phyloP scores from a whole-genome alignment of 768 basidiomycete genomes.

The Hypholoma fasciculare region DNA sequence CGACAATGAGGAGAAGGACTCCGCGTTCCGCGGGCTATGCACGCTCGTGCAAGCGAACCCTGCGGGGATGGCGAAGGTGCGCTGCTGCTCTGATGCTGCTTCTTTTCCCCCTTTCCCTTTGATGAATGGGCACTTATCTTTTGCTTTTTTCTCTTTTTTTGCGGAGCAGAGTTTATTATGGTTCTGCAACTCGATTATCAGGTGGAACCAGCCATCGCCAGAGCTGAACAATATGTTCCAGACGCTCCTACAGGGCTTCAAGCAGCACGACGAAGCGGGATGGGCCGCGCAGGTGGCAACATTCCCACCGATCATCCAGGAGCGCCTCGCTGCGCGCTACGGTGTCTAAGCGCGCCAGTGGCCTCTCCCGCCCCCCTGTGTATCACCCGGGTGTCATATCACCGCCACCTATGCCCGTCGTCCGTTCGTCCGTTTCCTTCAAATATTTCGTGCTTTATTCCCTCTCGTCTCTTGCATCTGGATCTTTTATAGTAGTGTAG shows the following conservation, averaged over 20 bases:
- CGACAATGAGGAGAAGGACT: slow-evolving; percentile 99
- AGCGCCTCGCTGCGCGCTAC: slow-evolving; percentile 85
- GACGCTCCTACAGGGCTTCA: slow-evolving; percentile 86
- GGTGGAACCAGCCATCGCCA: slow-evolving; percentile 91
- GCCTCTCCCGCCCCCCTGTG: not conserved
- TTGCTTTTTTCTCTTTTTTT: not conserved
- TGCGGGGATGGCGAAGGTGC: slow-evolving; percentile 86
- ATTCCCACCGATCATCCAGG: slow-evolving; percentile 88
- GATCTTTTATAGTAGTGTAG: slow-evolving; percentile 36
- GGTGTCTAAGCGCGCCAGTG: slow-evolving; percentile 54
- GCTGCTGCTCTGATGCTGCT: slow-evolving; percentile 20
- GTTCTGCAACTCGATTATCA: slow-evolving; percentile 98
- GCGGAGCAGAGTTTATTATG: slow-evolving; percentile 77
- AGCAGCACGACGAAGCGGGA: slow-evolving; percentile 78
- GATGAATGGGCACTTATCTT: not conserved
- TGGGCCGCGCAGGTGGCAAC: slow-evolving; percentile 83
- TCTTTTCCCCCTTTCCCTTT: not conserved
- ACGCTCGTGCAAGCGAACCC: slow-evolving; percentile 95
- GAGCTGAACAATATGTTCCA: slow-evolving; percentile 96
- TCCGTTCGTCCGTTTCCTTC: slow-evolving; percentile 2
- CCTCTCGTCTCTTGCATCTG: slow-evolving; percentile 48
- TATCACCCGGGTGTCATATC: not conserved
- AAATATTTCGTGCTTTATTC: slow-evolving; percentile 21
- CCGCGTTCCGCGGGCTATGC: slow-evolving; percentile 96
- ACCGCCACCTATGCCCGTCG: slow-evolving; percentile 13